Evolutionary conservation across 371 early-diverging fungal genomes (phyloP).

Genomic region (Syncephalastrum contaminatum): DNA sequence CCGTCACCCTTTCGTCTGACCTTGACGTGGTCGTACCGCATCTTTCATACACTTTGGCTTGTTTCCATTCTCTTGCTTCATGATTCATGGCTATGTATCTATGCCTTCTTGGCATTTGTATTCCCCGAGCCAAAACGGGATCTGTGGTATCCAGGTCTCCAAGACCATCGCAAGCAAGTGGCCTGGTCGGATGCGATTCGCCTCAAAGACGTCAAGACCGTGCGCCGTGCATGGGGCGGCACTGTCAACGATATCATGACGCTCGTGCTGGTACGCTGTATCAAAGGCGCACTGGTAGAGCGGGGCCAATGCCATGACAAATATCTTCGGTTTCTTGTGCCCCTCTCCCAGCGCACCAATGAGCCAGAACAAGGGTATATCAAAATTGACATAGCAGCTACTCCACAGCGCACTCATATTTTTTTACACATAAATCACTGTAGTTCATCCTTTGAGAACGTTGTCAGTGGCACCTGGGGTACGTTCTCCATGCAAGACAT

Average conservation of each 20-base stretch:
- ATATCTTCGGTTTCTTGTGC: conserved; percentile 28
- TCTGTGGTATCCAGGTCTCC: conserved; percentile 28
- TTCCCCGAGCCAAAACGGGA: conserved; percentile 14
- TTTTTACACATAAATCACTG: neutral
- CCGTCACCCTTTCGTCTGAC: too few relatives aligned
- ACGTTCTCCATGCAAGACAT: conserved; percentile 38
- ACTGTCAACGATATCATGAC: conserved; percentile 41
- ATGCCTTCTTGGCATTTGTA: conserved; percentile 2
- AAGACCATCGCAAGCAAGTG: conserved; percentile 28
- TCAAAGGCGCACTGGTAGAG: conserved; percentile 29
- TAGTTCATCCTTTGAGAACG: conserved; percentile 27
- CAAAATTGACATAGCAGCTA: too few relatives aligned
- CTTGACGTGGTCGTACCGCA: too few relatives aligned
- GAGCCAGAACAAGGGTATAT: too few relatives aligned
- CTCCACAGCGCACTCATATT: too few relatives aligned
- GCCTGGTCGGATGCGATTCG: conserved; percentile 34
- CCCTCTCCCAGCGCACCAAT: conserved; percentile 17
- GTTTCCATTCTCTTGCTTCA: conserved; percentile 4
- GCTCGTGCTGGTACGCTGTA: conserved; percentile 23
- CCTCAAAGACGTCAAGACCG: conserved; percentile 24
- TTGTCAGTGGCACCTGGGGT: conserved; percentile 31
- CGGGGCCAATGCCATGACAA: conserved; percentile 18
- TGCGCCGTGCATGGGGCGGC: conserved; percentile 29
- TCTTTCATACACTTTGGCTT: too few relatives aligned
- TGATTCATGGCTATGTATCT: conserved; percentile 12